Evolutionary conservation across 2,329 filamentous ascomycete genomes (phyloP), one percentile per base, ranked within the genome.

Genomic region (Pyrenochaeta sp.): DNA sequence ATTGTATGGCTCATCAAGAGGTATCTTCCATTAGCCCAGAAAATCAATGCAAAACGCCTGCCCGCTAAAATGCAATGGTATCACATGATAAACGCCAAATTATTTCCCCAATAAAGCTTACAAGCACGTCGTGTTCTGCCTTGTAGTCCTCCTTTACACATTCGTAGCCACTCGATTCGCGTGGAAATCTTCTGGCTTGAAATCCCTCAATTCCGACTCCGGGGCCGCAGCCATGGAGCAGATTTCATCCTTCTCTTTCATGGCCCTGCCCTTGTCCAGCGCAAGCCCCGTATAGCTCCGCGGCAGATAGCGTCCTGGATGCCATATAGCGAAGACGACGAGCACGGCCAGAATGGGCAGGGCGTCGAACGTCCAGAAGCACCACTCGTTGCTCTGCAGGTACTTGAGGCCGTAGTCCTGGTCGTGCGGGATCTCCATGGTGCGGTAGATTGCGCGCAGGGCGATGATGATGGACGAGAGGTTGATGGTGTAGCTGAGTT

Each of bases 381-480:
- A 74, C 75, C 79, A 81, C 49, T 82, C 79, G 15, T 78, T 74
- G 3, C 58, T 69, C 53, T 80, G 78, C 1, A 76, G 64, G 51
- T 82, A 82, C 11, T 74, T 72, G 6, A 78, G 63, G n/a, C 75
- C 76, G 0, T 66, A 62, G 11, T 56, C 47, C 35, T 58, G 58
- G 37, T 79, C 79, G 23, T 79, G 71, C 0, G 75, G 74, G 46
- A 81, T 81, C 51, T 82, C 79, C 34, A 78, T 71, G 3, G 78
- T 73, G n/a, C 79, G 74, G 47, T 78, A 82, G 19, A 81, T 69
- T n/a, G 75, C 80, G 10, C 79, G 77, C 3, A 79, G 48, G 67
- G 81, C 61, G 27, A 64, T 63, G 23, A 61, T 52, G 0, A 59
- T 51, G 3, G 63, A 66, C 0, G 65, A 67, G 2, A 67, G 38